Percentiles rank a stretch among this genome's conserved stretches.
Evolutionary conservation across 805 yeast species (phyloP).

Genomic region (Ogataea methylovora): DNA sequence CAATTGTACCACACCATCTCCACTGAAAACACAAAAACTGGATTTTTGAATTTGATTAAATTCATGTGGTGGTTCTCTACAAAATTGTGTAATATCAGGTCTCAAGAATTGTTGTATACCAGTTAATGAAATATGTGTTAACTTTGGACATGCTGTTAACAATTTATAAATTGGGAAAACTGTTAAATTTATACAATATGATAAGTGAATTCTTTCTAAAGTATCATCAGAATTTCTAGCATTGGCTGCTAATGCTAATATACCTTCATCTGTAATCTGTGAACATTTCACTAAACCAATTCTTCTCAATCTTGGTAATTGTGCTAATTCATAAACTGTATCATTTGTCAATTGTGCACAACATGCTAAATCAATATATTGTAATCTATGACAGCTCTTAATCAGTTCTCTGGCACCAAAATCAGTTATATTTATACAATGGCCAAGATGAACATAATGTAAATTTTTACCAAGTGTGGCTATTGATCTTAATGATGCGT

Average conservation of each 20-base stretch:
- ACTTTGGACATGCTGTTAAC: constrained; percentile 71
- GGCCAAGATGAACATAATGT: constrained; percentile 90
- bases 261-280: constrained; percentile 80
- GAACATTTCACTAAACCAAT: constrained; percentile 91
- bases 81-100: constrained; percentile 74
- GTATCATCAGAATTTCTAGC: constrained; percentile 59
- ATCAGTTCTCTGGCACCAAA: constrained; percentile 73
- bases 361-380: constrained; percentile 92
- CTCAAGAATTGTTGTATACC: constrained; percentile 89
- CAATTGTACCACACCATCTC: constrained; percentile 74
- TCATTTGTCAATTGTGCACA: constrained; percentile 84
- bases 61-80: constrained; percentile 90
- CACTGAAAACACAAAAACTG: constrained; percentile 88
- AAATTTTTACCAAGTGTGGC: constrained; percentile 69
- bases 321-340: constrained; percentile 68
- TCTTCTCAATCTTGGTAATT: constrained; percentile 73
- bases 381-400: constrained; percentile 73
- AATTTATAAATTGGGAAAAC: constrained; percentile 70
- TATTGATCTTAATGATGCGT: constrained; percentile 64
- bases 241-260: constrained; percentile 52
- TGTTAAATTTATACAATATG: constrained; percentile 79
- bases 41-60: constrained; percentile 81
- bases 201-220: constrained; percentile 85
- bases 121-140: constrained; percentile 86
- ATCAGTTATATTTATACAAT: constrained; percentile 86